Conservation (phyloP, 2,329 filamentous ascomycete genomes). For the Sporothrix mexicana region DNA sequence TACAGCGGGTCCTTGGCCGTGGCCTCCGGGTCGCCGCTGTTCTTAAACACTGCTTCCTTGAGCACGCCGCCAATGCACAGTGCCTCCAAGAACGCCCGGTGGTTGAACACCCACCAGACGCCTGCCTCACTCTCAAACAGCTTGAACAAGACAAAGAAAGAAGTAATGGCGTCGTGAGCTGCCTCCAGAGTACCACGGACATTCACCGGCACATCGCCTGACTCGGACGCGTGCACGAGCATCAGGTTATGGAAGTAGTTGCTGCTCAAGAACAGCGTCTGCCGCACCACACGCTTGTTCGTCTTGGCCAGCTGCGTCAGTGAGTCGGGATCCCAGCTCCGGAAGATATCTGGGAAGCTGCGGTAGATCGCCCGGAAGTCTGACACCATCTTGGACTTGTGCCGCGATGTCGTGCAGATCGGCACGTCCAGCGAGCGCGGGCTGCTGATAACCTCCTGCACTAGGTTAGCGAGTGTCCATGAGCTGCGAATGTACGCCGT, state of each 20-base stretch:
- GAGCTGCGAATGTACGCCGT: conserved; percentile 75
- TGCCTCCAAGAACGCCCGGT: conserved; percentile 78
- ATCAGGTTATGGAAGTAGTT: conserved; percentile 86
- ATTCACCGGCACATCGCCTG: conserved; percentile 67
- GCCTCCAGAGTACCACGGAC: conserved; percentile 74
- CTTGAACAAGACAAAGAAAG: conserved; percentile 75
- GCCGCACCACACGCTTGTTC: conserved; percentile 71
- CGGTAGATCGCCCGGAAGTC: conserved; percentile 74
- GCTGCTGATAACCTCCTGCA: conserved; percentile 77
- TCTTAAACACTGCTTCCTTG: conserved; percentile 54
- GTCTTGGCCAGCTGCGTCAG: conserved; percentile 62
- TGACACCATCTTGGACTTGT: conserved; percentile 72
- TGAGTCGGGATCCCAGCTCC: conserved; percentile 67
- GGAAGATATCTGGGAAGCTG: conserved; percentile 74
- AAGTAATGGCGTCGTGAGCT: conserved; percentile 73
- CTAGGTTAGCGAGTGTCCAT: conserved; percentile 79
- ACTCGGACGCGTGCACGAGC: conserved; percentile 75
- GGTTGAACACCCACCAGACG: conserved; percentile 87
- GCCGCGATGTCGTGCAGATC: conserved; percentile 69
- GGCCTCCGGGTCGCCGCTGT: conserved; percentile 54
- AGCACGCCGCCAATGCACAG: conserved; percentile 69
- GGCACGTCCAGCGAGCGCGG: conserved; percentile 76
- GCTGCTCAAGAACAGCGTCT: conserved; percentile 78
- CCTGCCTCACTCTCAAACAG: conserved; percentile 73
- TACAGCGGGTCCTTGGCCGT: conserved; percentile 62